Percentiles rank a stretch among this genome's conserved stretches.
Conservation (phyloP, 805 yeast species). For the Kazachstania africana region DNA sequence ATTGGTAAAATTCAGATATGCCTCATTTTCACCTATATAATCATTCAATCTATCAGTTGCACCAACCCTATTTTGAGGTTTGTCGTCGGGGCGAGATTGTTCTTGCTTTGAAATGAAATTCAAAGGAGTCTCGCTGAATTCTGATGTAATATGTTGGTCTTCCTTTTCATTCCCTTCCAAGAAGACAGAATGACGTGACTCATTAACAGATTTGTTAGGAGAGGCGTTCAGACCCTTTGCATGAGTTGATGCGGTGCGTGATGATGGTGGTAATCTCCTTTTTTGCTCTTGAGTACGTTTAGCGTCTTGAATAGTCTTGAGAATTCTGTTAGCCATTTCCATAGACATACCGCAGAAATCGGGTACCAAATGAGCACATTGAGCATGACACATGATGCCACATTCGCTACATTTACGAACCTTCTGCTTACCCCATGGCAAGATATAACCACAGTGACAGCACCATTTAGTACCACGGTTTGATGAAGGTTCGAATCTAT, state of each 20-base stretch:
- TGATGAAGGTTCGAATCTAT: slow-evolving; percentile 82
- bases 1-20: slow-evolving; percentile 20
- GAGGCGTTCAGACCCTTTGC: not conserved
- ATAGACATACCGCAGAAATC: slow-evolving; percentile 98
- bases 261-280: slow-evolving; percentile 6
- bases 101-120: too few species aligned
- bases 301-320: slow-evolving; percentile 72
- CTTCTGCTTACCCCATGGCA: slow-evolving; percentile 90
- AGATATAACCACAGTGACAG: slow-evolving; percentile 94
- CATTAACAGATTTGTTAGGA: not conserved
- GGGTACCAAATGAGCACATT: slow-evolving; percentile 90
- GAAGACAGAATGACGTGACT: not conserved
- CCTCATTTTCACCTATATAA: slow-evolving; percentile 18
- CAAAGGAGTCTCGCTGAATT: too few species aligned
- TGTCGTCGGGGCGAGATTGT: too few species aligned
- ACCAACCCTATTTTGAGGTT: slow-evolving; percentile 4
- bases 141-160: slow-evolving; percentile 1
- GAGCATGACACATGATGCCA: slow-evolving; percentile 88
- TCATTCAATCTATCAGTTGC: slow-evolving; percentile 13
- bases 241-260: not conserved
- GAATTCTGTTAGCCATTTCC: slow-evolving; percentile 88
- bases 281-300: slow-evolving; percentile 28
- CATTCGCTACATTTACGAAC: slow-evolving; percentile 89
- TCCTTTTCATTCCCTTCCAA: too few species aligned
- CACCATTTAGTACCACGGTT: slow-evolving; percentile 98